These are phyloP conservation scores for Jamesozyma piceae DNA, from an alignment of 805 yeast species.

Conservation along the genomic window DNA sequence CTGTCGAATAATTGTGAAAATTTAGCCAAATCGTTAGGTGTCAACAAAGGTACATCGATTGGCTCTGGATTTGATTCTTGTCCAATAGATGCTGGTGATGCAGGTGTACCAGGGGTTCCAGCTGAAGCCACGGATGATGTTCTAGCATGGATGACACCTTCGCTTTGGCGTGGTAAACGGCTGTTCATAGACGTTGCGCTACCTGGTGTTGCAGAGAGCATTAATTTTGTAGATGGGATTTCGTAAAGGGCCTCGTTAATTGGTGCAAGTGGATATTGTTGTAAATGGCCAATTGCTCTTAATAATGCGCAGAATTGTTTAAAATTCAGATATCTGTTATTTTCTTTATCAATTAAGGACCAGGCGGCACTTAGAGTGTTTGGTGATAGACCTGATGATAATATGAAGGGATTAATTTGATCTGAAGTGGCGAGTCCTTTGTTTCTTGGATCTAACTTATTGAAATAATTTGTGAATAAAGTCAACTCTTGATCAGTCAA, in stretches of 20 bases:
- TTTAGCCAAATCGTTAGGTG: slow-evolving; percentile 48
- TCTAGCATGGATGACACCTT: background rate
- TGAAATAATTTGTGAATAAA: slow-evolving; percentile 66
- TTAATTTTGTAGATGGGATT: slow-evolving; percentile 13
- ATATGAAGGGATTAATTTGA: slow-evolving; percentile 70
- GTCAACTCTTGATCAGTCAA: slow-evolving; percentile 66
- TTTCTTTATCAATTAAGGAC: slow-evolving; percentile 79
- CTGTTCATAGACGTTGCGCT: background rate
- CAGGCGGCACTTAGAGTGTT: slow-evolving; percentile 76
- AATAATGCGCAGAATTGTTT: slow-evolving; percentile 76
- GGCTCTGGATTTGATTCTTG: background rate
- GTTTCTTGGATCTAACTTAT: slow-evolving; percentile 64
- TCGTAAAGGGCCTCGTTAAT: slow-evolving; percentile 36
- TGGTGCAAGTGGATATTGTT: slow-evolving; percentile 44
- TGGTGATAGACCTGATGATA: slow-evolving; percentile 75
- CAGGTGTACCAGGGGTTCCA: background rate
- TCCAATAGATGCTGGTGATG: background rate
- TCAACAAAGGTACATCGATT: slow-evolving; percentile 37
- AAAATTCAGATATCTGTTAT: slow-evolving; percentile 73
- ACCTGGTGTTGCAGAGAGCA: background rate
- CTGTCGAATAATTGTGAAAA: slow-evolving; percentile 65
- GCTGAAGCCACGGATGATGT: background rate
- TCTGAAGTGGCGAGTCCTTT: slow-evolving; percentile 82
- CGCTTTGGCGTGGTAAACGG: background rate
- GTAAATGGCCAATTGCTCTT: slow-evolving; percentile 82